Evolutionary conservation across 371 early-diverging fungal genomes (phyloP).

Genomic region (Phascolomyces articulosus): DNA sequence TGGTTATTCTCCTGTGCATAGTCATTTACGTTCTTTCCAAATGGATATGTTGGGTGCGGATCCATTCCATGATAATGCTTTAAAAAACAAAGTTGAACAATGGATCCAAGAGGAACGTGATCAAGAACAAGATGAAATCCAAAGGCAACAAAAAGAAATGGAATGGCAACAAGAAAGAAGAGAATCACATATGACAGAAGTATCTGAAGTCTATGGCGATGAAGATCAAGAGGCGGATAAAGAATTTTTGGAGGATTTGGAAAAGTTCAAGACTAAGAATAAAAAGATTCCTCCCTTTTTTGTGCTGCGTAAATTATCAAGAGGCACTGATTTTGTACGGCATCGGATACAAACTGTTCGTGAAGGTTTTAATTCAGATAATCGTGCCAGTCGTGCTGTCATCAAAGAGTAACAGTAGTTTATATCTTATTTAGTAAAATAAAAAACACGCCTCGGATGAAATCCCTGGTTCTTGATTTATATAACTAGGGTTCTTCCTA

Average conservation of each 20-base stretch:
- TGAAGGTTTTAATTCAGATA: slow-evolving; percentile 21
- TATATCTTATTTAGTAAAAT: too few species aligned
- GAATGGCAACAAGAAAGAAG: slow-evolving; percentile 9
- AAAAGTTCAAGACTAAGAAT: not conserved
- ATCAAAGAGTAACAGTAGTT: slow-evolving; percentile 9
- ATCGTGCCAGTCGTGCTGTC: slow-evolving; percentile 18
- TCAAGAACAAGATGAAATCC: not conserved
- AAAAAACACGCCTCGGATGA: too few species aligned
- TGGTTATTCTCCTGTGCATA: slow-evolving; percentile 38
- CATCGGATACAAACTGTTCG: slow-evolving; percentile 18
- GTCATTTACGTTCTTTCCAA: slow-evolving; percentile 21
- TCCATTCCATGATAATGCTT: slow-evolving; percentile 34
- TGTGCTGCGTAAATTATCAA: slow-evolving; percentile 14
- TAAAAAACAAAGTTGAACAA: slow-evolving; percentile 17
- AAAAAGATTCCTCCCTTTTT: slow-evolving; percentile 13
- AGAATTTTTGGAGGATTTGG: slow-evolving; percentile 8
- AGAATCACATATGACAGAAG: slow-evolving; percentile 10
- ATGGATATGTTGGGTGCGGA: slow-evolving; percentile 40
- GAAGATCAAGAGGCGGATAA: slow-evolving; percentile 14
- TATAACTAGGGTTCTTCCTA: too few species aligned
- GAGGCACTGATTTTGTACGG: slow-evolving; percentile 18
- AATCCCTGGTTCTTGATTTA: too few species aligned
- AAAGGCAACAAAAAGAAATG: too few species aligned
- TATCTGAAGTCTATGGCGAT: slow-evolving; percentile 18
- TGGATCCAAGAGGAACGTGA: slow-evolving; percentile 24